These are phyloP conservation scores for Colletotrichum lindemuthianum DNA, from an alignment of 2,329 filamentous ascomycete genomes.

Conservation along the genomic window DNA sequence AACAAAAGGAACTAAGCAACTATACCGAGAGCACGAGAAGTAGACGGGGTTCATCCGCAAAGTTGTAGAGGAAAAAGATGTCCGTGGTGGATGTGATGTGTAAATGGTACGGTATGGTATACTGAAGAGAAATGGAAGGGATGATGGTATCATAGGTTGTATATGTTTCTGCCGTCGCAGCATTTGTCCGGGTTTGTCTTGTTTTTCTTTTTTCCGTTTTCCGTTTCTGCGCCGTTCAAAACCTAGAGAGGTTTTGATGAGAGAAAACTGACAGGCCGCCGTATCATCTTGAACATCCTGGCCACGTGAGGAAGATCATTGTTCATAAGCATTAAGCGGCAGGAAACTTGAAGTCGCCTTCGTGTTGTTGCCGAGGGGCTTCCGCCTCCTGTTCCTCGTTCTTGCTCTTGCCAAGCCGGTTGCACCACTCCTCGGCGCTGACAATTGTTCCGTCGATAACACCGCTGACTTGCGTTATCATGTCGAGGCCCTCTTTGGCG, in stretches of 20 bases:
- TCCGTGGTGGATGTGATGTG: slow-evolving; percentile 15
- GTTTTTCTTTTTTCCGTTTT: slow-evolving; percentile 28
- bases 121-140: slow-evolving; percentile 30
- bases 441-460: slow-evolving; percentile 90
- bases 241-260: slow-evolving; percentile 23
- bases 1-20: slow-evolving; percentile 2
- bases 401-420: slow-evolving; percentile 69
- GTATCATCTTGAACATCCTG: slow-evolving; percentile 9
- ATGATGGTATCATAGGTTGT: slow-evolving; percentile 34
- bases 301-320: slow-evolving; percentile 10
- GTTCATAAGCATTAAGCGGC: slow-evolving; percentile 17
- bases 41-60: too few relatives aligned
- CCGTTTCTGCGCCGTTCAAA: slow-evolving; percentile 33
- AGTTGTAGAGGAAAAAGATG: neutral
- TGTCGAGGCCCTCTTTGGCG: slow-evolving; percentile 90
- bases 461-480: slow-evolving; percentile 90
- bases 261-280: slow-evolving; percentile 14
- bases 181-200: slow-evolving; percentile 17
- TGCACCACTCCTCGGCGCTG: slow-evolving; percentile 92
- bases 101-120: slow-evolving; percentile 28
- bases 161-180: slow-evolving; percentile 23
- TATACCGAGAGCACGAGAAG: neutral
- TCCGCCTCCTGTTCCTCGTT: slow-evolving; percentile 39
- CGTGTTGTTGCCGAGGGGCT: slow-evolving; percentile 40
- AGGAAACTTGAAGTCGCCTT: slow-evolving; percentile 42